Base-by-base conservation (phyloP, 768 basidiomycete species). In the Chalciporus pseudorubinellus region DNA sequence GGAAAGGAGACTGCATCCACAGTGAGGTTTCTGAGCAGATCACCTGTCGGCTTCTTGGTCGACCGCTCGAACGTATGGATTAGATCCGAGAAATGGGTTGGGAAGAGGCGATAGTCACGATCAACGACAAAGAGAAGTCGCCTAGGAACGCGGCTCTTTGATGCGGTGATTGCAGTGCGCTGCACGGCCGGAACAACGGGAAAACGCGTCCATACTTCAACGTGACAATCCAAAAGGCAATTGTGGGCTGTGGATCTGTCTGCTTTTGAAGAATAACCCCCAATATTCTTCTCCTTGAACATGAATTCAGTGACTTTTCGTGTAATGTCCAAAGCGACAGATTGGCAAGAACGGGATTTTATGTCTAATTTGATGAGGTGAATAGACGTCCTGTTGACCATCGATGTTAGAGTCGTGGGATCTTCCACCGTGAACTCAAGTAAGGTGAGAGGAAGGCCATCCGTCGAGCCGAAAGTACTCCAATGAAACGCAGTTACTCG, bases 201-300 rank as follows among this genome's bases (percentile, higher is more conserved):
- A 53, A 81, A 84, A 16, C 81, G 75, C 6, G 74, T 80, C 82
- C 82, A 84, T 20, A 81, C 75, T 12, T 82, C 81, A 0, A 72
- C 66, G 43, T 80, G 75, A 53, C 80, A 82, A 51, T 82, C 79
- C 36, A 84, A 59, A 26, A 84, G 51, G 39, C 66, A 74, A 52
- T 82, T 84, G 58, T 82, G 74, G 13, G 54, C 51, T 3, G 74
- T 74, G 14, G 48, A 49, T 31, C 28, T 44, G 20, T 53, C 45
- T 26, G 51, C 51, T 20, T 61, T 58, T 12, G 46, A 60, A 19
- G 62, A 48, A 20, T 55, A 16, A 6, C 55, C 55, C 22, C 58
- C 62, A 29, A 51, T 40, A 24, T 65, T 70, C 39, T 71, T 77
- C 51, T 79, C 75, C 55, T 70, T 72, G 67, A 85, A 83, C 68